Evolutionary conservation across 2,329 filamentous ascomycete genomes (phyloP).

Genomic region (Grosmannia serpens): DNA sequence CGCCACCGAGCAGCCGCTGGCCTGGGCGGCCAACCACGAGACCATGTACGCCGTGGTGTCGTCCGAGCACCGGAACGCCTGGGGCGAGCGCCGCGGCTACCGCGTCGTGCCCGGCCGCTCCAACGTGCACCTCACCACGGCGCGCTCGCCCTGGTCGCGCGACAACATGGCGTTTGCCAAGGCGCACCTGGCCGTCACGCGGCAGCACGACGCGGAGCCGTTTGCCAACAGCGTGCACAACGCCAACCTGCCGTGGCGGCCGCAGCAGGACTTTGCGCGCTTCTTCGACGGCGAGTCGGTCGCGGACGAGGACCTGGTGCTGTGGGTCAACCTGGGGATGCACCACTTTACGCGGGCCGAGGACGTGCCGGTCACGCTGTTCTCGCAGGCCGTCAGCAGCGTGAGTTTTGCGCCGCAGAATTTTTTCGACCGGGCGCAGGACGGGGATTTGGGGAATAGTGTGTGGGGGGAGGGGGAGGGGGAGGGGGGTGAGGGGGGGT

Average conservation of each 20-base stretch:
- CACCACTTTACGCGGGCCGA: slow-evolving; percentile 34
- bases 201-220: slow-evolving; percentile 33
- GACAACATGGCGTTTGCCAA: slow-evolving; percentile 12
- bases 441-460: slow-evolving; percentile 24
- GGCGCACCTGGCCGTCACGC: slow-evolving; percentile 26
- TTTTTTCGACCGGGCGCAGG: slow-evolving; percentile 22
- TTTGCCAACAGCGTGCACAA: slow-evolving; percentile 23
- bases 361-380: slow-evolving; percentile 24
- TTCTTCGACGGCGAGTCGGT: slow-evolving; percentile 32
- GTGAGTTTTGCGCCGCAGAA: slow-evolving; percentile 23
- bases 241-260: slow-evolving; percentile 19
- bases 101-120: slow-evolving; percentile 25
- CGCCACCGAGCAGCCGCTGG: slow-evolving; percentile 16
- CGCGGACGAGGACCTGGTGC: slow-evolving; percentile 28
- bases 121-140: slow-evolving; percentile 24
- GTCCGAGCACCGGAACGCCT: slow-evolving; percentile 23
- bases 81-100: slow-evolving; percentile 30
- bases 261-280: slow-evolving; percentile 29
- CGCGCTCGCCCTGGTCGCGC: slow-evolving; percentile 21
- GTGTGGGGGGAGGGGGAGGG: slow-evolving; percentile 14
- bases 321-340: slow-evolving; percentile 41
- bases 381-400: slow-evolving; percentile 20
- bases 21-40: slow-evolving; percentile 25
- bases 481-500: no score
- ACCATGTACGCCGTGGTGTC: slow-evolving; percentile 28